Evolutionary conservation across 495 filamentous ascomycete genomes (phyloP).

Genomic region (Hypoxylon intermedium): DNA sequence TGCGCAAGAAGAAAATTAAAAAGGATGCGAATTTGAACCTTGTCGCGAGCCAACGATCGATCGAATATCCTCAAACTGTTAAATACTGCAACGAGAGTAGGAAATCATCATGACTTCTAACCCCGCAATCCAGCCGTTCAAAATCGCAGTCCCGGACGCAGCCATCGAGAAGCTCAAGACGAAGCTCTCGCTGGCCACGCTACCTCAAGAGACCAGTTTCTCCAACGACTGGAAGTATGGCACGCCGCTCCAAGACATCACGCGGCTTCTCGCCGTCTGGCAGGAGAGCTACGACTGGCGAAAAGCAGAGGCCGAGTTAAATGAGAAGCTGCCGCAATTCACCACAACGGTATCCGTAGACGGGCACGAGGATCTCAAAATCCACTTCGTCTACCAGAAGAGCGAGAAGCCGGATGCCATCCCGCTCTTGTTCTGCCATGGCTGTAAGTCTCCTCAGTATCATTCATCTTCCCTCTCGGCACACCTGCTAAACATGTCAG

Average conservation of each 20-base stretch:
- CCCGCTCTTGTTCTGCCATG: constrained; percentile 63
- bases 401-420: constrained; percentile 53
- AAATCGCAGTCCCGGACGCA: constrained; percentile 35
- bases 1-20: no score
- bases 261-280: no score
- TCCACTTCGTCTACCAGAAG: constrained; percentile 59
- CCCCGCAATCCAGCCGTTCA: constrained; percentile 27
- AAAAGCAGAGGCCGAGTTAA: constrained; percentile 48
- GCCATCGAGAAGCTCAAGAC: constrained; percentile 23
- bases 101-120: not conserved
- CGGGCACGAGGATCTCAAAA: constrained; percentile 48
- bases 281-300: no score
- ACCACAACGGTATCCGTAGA: constrained; percentile 50
- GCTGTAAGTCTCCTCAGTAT: constrained; percentile 56
- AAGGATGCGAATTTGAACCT: no score
- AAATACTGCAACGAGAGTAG: not conserved
- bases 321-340: constrained; percentile 59
- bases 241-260: no score
- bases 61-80: not conserved
- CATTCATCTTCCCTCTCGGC: not conserved
- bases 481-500: constrained; percentile 39
- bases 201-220: constrained; percentile 38
- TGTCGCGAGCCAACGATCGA: not conserved
- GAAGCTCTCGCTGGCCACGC: constrained; percentile 33
- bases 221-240: constrained; percentile 14